Evolutionary conservation across 176 grass and related monocot genomes (phyloP).

Genomic region (Oryza meyeriana): DNA sequence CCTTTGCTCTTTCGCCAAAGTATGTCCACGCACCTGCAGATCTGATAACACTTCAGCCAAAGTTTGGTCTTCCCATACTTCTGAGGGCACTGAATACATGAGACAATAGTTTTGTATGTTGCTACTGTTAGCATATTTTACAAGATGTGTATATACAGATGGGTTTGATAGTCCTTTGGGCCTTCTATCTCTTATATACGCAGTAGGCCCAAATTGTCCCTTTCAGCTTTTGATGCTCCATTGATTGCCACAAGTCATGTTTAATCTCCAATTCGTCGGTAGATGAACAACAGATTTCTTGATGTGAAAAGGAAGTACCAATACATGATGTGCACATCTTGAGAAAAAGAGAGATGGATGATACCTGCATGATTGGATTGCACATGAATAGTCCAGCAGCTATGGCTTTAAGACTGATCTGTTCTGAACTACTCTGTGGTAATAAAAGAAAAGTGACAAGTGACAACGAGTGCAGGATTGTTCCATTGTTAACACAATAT

Average conservation of each 20-base stretch:
- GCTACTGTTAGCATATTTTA: background rate
- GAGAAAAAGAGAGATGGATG: background rate
- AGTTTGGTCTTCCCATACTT: conserved; percentile 33
- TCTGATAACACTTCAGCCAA: conserved; percentile 17
- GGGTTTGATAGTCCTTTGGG: background rate
- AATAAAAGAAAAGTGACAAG: background rate
- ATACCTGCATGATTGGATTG: background rate
- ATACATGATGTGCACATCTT: background rate
- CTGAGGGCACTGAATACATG: conserved; percentile 13
- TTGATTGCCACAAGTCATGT: background rate
- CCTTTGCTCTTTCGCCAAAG: conserved; percentile 18
- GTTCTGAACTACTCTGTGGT: background rate
- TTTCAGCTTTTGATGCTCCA: background rate
- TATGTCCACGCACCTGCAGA: conserved; percentile 33
- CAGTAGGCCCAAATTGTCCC: background rate
- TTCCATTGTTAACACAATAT: background rate
- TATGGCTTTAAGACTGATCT: background rate
- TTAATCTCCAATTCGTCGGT: background rate
- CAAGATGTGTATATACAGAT: background rate
- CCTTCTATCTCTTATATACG: background rate
- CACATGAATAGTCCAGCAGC: background rate
- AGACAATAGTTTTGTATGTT: background rate
- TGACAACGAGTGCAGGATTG: background rate
- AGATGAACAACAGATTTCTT: background rate
- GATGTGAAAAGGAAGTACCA: background rate